phyloP scores from a whole-genome alignment of 176 grass and related monocot species.

The Oryza brachyantha region DNA sequence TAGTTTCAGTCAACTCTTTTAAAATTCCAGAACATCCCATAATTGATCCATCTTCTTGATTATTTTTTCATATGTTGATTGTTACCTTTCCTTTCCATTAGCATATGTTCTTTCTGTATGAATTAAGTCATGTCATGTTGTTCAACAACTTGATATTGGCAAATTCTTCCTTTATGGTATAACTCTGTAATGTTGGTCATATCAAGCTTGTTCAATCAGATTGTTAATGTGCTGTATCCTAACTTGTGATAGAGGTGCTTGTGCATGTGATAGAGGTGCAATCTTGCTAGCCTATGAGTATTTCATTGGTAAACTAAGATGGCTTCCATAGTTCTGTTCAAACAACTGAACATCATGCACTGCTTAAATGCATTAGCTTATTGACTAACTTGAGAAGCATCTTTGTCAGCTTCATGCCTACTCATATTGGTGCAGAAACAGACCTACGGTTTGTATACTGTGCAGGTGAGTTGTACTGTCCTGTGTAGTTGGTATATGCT shows the following conservation, averaged over 20 bases:
- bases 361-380: constrained; percentile 15
- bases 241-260: background rate
- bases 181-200: background rate
- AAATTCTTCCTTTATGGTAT: background rate
- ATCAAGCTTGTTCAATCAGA: background rate
- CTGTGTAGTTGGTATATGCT: constrained; percentile 22
- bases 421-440: constrained; percentile 82
- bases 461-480: constrained; percentile 62
- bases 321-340: background rate
- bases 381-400: constrained; percentile 19
- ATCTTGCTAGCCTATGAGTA: background rate
- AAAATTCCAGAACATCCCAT: background rate
- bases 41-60: constrained; percentile 10
- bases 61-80: background rate
- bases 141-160: constrained; percentile 11
- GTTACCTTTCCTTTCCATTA: constrained; percentile 7
- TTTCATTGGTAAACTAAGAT: constrained; percentile 10
- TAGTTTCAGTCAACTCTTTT: background rate
- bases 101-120: background rate
- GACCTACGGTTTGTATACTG: constrained; percentile 95
- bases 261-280: background rate
- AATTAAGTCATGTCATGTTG: background rate
- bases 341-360: background rate
- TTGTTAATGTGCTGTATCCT: constrained; percentile 15
- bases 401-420: constrained; percentile 82